Evolutionary conservation across 306 rosid genomes (phyloP), one percentile per base, ranked within the genome.

Genomic region (Quercus glauca): DNA sequence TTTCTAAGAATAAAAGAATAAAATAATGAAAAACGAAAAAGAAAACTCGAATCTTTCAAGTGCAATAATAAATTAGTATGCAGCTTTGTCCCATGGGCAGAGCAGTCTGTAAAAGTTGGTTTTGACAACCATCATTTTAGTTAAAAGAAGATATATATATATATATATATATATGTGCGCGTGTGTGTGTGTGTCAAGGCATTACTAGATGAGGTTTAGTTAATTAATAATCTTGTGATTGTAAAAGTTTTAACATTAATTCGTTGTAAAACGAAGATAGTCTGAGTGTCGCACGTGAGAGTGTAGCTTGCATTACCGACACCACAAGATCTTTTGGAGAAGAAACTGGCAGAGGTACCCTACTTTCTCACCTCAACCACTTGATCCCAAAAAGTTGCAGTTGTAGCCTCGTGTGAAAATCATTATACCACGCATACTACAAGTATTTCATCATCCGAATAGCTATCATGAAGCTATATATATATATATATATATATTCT

Each of bases 231-330:
- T 49, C 15, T 49, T 49, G 5, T 49, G 53, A 49, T 2, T 49
- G 17, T 49, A 49, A 12, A 49, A 49, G 53, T 25, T 60, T 21
- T 21, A 23, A 25, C 67, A 12, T 60, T 60, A 13, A 23, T 60
- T 60, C 25, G 1, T 4, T 25, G 67, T 64, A 65, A 31, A 6
- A 61, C 33, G 67, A 10, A 60, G 33, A 60, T 60, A 25, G 28
- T 28, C 31, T 68, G 80, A 55, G 73, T 73, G 70, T 19, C 85
- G 79, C 87, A 82, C 85, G 90, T 89, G 84, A 83, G 73, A 81
- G 28, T 85, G 89, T 81, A 76, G 82, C 79, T 72, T 81, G 82
- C 73, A 75, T 83, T 81, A 83, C 84, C 90, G 88, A 89, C 87
- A 78, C 23, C 35, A 52, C 5, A 28, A 56, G 33, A 80, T 80